Conservation (phyloP, 805 yeast genomes). For the Pichia cabralensis region DNA sequence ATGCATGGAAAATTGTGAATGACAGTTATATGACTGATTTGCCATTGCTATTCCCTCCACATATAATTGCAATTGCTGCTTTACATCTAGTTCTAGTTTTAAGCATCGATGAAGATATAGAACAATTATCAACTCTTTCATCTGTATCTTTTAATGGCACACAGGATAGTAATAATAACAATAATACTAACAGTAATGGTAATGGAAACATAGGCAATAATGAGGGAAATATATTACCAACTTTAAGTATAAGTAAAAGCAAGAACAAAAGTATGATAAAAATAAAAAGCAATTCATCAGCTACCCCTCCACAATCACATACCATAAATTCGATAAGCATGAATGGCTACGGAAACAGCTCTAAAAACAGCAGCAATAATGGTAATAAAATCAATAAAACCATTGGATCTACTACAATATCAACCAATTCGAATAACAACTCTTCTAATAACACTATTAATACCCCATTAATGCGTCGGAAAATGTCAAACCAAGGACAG, state of each 20-base stretch:
- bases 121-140: too few species aligned
- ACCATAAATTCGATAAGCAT: too few species aligned
- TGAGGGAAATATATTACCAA: background rate
- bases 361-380: too few species aligned
- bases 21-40: conserved; percentile 86
- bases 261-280: background rate
- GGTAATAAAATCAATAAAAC: too few species aligned
- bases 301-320: background rate
- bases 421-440: too few species aligned
- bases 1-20: conserved; percentile 82
- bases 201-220: background rate
- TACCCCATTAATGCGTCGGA: too few species aligned
- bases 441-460: too few species aligned
- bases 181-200: background rate
- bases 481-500: too few species aligned
- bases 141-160: too few species aligned
- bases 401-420: too few species aligned
- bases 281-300: too few species aligned
- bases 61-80: conserved; percentile 72
- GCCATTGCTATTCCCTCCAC: conserved; percentile 80
- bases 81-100: conserved; percentile 50
- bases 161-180: background rate
- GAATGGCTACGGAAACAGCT: too few species aligned
- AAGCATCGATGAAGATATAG: background rate
- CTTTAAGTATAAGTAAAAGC: background rate